Evolutionary conservation across 495 filamentous ascomycete species (phyloP), one percentile per base, ranked within the genome.

Genomic region (Penicillium turbatum): DNA sequence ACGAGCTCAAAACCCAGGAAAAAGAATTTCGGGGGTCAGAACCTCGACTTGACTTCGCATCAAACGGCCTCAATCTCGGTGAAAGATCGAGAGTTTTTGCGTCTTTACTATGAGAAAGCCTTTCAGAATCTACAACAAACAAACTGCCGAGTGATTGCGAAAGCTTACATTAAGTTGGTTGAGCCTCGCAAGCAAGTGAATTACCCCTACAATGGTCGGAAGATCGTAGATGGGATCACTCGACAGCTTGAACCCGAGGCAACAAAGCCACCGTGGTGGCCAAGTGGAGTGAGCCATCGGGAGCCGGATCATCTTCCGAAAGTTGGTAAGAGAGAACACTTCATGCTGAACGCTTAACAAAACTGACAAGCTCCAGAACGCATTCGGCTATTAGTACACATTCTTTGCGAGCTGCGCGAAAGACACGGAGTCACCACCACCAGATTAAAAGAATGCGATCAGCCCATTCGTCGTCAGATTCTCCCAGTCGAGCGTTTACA

Each of bases 181-280:
- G 86, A 89, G 51, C 87, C 90, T 0, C 89, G 87, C 61, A 96
- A 96, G 64, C 89, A 95, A 64, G 82, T 84, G 0, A 85, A 79
- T 34, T 83, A 86, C 56, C 90, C 91, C 0, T 96, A 95, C 64
- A 90, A 86, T 21, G 76, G 80, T 48, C 76, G 79, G 7, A 72
- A 70, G 48, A 64, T 72, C 13, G 62, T 72, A 17, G 60, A 59
- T 4, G 72, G 71, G 8, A 50, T 50, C 10, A 62, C 70, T 9
- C 63, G 69, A 34, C 70, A 73, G 42, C 54, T 73, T 4, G 63
- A 72, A 17, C 72, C 73, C 7, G 71, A 74, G 42, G 54, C 63
- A 42, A 76, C 72, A 2, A 76, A 72, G 54, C 90, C 90, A 4
- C 76, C 76, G 9, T 93, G 90, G 89, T 95, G 89, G 89, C 89